Evolutionary conservation across 306 rosid genomes (phyloP).

Genomic region (Ormosia semicastrata): DNA sequence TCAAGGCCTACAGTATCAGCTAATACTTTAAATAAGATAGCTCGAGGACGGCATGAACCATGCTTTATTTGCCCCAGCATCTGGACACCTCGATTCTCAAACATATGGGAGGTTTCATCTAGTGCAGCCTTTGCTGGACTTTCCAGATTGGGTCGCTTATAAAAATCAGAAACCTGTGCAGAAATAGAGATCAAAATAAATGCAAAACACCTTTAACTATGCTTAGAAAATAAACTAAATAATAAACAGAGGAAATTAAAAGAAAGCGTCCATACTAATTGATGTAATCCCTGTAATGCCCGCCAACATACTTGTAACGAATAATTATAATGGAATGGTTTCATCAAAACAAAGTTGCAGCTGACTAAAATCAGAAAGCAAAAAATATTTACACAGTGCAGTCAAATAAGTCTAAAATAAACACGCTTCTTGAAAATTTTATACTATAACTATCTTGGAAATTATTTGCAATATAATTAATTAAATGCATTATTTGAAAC

Average conservation of each 20-base stretch:
- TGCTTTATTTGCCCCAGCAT: conserved; percentile 90
- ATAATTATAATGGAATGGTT: conserved; percentile 7
- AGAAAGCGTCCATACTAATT: not conserved
- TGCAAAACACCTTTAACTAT: not conserved
- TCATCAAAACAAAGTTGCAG: conserved; percentile 9
- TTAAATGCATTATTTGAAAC: conserved; percentile 2
- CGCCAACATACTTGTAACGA: conserved; percentile 19
- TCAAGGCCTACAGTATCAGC: conserved; percentile 99
- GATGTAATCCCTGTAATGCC: conserved; percentile 8
- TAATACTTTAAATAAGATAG: conserved; percentile 87
- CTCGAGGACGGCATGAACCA: conserved; percentile 95
- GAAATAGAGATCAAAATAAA: conserved; percentile 19
- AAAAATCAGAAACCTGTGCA: conserved; percentile 82
- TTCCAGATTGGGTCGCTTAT: conserved; percentile 78
- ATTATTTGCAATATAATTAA: conserved; percentile 1
- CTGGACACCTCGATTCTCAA: conserved; percentile 86
- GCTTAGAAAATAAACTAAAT: conserved; percentile 26
- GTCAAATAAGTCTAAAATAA: not conserved
- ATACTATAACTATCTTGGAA: not conserved
- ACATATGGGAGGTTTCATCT: conserved; percentile 79
- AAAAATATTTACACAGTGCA: not conserved
- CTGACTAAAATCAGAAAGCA: conserved; percentile 5
- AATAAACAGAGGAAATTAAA: not conserved
- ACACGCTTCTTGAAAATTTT: conserved; percentile 6
- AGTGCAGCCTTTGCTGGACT: conserved; percentile 90